Conservation (phyloP, 2,329 filamentous ascomycete species). For the Talaromyces sp. region DNA sequence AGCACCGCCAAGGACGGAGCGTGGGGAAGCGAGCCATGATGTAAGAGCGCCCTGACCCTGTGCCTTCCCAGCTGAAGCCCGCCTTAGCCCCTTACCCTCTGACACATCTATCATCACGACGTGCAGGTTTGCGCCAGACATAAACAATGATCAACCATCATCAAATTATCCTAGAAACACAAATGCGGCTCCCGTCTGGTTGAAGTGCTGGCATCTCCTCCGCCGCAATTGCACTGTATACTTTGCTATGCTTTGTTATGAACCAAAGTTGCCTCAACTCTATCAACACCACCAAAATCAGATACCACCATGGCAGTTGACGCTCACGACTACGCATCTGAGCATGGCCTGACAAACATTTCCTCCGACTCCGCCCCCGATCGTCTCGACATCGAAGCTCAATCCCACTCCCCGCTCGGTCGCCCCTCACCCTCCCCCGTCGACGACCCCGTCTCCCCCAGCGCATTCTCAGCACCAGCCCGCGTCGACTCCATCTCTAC, state of each 20-base stretch:
- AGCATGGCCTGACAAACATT: slow-evolving; percentile 11
- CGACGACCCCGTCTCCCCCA: slow-evolving; percentile 25
- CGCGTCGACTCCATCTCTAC: slow-evolving; percentile 36
- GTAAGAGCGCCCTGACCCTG: not conserved
- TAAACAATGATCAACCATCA: not conserved
- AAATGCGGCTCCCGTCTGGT: not conserved
- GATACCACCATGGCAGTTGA: slow-evolving; percentile 33
- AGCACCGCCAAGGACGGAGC: not conserved
- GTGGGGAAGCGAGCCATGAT: not conserved
- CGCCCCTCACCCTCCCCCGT: slow-evolving; percentile 20
- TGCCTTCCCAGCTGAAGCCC: not conserved
- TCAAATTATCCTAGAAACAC: not conserved
- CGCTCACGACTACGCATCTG: slow-evolving; percentile 34
- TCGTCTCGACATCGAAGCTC: slow-evolving; percentile 39
- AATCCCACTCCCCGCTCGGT: slow-evolving; percentile 31
- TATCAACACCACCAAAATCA: not conserved
- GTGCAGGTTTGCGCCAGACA: not conserved
- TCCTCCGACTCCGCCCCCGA: slow-evolving; percentile 24
- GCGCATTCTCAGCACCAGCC: slow-evolving; percentile 27
- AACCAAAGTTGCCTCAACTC: not conserved
- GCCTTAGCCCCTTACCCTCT: not conserved
- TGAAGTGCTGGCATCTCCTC: not conserved
- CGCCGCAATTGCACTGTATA: not conserved
- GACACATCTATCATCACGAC: not conserved
- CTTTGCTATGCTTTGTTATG: not conserved